Base-by-base conservation (phyloP, 495 filamentous ascomycete genomes). In the Trypethelium eluteriae region DNA sequence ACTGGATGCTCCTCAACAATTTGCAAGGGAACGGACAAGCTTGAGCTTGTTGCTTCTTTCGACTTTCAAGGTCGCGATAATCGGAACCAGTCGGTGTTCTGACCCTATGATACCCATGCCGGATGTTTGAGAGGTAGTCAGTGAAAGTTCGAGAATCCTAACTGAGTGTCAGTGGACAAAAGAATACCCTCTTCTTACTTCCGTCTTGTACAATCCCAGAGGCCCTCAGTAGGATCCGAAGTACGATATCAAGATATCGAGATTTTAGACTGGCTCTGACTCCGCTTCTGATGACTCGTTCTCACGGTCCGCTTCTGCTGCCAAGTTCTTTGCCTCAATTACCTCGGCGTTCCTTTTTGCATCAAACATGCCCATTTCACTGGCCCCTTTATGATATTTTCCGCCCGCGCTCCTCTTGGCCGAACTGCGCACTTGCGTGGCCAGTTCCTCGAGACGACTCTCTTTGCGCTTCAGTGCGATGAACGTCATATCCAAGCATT, bases 381-480 rank as follows among this genome's bases (percentile, higher is more conserved):
- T 34, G 3, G 57, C 44, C 18, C 18, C 62, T 61, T 68, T 57
- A 14, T 5, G 9, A 10, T 34, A 65, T 12, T 39, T 66, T 38
- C 63, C 32, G 10, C 18, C 56, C 63, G 38, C 49, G 47, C 18
- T 46, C n/a, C 39, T 56, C 62, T 38, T 36, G 34, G 32, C 39
- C 59, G 14, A 63, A 10, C 6, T 41, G 10, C 35, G 32, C 32
- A 68, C 62, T 25, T 68, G 34, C 10, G 63, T 50, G 2, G 62
- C 35, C 34, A 68, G 49, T 39, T 64, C 44, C 36, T 38, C 41
- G n/a, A 68, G 44, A 14, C 53, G 53, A 56, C 36, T 18, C 36
- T 35, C n/a, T 47, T 57, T 36, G 38, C 57, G 25, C 41, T 36
- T 66, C 12, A 35, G 63, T 12, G 46, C 9, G 32, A 67, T 67